Conservation (phyloP, 768 basidiomycete species). For the Phallus indusiatus region DNA sequence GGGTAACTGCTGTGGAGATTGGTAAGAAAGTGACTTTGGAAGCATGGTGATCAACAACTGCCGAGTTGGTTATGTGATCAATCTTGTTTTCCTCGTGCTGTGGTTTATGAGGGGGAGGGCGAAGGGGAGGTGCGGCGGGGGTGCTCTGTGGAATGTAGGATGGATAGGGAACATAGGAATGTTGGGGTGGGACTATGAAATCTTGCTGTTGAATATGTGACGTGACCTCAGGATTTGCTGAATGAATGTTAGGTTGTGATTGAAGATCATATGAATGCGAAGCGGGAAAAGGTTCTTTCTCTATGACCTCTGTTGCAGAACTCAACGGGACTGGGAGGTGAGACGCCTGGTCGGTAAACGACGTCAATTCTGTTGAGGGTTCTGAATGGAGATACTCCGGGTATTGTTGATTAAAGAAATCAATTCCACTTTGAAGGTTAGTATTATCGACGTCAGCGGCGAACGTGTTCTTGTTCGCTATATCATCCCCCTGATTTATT, state of each 20-base stretch:
- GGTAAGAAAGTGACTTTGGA: background rate
- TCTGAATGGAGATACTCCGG: no score
- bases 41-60: slow-evolving; percentile 7
- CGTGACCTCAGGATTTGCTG: background rate
- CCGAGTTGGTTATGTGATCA: slow-evolving; percentile 8
- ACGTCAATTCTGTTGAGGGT: background rate
- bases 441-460: no score
- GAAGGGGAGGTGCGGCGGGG: no score
- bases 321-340: background rate
- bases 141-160: no score
- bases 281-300: background rate
- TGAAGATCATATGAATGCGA: background rate
- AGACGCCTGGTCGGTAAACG: background rate
- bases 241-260: background rate
- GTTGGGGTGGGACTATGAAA: no score
- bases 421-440: no score
- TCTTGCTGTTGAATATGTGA: no score
- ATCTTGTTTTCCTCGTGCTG: background rate
- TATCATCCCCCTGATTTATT: background rate
- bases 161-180: no score
- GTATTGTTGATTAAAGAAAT: no score
- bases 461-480: no score
- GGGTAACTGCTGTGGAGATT: slow-evolving; percentile 12
- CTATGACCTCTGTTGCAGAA: background rate
- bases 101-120: background rate